Conservation (phyloP, 2,329 filamentous ascomycete species). For the Alternaria longipes region DNA sequence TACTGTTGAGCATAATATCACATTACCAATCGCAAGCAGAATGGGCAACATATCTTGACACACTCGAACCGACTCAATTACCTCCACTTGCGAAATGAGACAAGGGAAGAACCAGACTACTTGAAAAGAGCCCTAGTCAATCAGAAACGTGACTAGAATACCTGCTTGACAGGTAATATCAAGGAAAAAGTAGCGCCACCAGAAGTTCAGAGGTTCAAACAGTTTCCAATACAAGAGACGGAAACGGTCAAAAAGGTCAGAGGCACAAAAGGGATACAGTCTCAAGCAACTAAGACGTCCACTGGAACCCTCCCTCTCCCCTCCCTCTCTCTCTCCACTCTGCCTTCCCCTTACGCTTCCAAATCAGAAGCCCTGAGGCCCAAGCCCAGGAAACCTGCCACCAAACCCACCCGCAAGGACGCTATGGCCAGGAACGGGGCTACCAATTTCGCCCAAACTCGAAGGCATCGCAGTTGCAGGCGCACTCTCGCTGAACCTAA, state of each 20-base stretch:
- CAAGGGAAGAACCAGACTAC: conserved; percentile 19
- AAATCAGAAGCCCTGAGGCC: conserved; percentile 40
- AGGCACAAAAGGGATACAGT: too few relatives aligned
- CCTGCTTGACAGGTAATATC: too few relatives aligned
- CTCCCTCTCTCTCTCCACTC: too few relatives aligned
- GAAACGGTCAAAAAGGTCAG: background rate
- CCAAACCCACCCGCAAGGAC: conserved; percentile 49
- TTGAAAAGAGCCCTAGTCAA: background rate
- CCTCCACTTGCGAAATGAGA: conserved; percentile 25
- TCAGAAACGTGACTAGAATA: too few relatives aligned
- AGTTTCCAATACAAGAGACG: background rate
- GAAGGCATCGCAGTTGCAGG: conserved; percentile 32
- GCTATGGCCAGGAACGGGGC: conserved; percentile 56
- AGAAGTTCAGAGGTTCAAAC: too few relatives aligned
- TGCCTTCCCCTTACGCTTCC: too few relatives aligned
- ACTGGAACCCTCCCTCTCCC: too few relatives aligned
- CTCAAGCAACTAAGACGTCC: too few relatives aligned
- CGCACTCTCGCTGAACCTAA: conserved; percentile 55
- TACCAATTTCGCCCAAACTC: conserved; percentile 59
- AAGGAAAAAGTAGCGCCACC: too few relatives aligned
- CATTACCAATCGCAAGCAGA: too few relatives aligned
- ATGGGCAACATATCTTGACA: background rate
- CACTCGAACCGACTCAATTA: conserved; percentile 32
- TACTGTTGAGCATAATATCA: too few relatives aligned
- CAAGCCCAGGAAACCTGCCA: conserved; percentile 45